Evolutionary conservation across 768 basidiomycete genomes (phyloP).

Genomic region (Leccinum longicurvipes): DNA sequence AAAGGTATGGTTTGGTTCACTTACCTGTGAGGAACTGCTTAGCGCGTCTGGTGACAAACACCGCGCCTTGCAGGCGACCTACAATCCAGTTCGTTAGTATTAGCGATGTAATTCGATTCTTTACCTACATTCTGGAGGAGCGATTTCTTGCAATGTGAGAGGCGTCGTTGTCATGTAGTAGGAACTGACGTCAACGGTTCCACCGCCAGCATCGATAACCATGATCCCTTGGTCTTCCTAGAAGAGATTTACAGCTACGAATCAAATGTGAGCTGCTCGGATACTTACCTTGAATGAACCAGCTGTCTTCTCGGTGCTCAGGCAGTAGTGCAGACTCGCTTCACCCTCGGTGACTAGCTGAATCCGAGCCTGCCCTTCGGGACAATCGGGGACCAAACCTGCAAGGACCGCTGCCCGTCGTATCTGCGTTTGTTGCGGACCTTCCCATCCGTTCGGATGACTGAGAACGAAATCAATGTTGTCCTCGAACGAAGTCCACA

Average conservation of each 20-base stretch:
- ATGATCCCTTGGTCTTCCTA: conserved; percentile 47
- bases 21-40: conserved; percentile 38
- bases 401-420: conserved; percentile 42
- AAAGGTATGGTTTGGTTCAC: neutral
- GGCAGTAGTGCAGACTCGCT: conserved; percentile 48
- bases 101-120: neutral
- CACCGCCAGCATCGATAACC: conserved; percentile 62
- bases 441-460: conserved; percentile 50
- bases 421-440: conserved; percentile 41
- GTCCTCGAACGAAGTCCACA: conserved; percentile 41
- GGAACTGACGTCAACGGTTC: conserved; percentile 57
- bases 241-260: neutral
- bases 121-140: conserved; percentile 40
- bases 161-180: conserved; percentile 41
- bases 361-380: conserved; percentile 36
- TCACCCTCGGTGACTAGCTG: conserved; percentile 52
- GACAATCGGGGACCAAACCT: conserved; percentile 36
- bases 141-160: conserved; percentile 45
- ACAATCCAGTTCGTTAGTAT: conserved; percentile 1
- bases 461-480: conserved; percentile 45
- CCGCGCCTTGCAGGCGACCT: conserved; percentile 51
- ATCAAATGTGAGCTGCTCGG: neutral
- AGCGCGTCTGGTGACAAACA: conserved; percentile 48
- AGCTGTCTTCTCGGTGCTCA: conserved; percentile 35
- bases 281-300: conserved; percentile 26